Conservation (phyloP, 169 alveolate species). For the Plasmodium adleri region DNA sequence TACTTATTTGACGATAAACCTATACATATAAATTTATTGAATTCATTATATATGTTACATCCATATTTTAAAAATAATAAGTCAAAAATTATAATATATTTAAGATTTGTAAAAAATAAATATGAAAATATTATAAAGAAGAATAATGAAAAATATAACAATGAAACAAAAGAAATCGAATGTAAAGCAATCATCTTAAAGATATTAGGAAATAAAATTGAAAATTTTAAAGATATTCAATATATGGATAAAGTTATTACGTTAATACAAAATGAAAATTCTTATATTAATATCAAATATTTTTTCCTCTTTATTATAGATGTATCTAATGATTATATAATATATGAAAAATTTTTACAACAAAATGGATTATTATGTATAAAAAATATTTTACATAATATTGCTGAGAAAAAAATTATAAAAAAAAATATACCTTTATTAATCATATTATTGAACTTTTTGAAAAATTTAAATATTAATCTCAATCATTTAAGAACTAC, state of each 20-base stretch:
- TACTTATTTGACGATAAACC: slow-evolving; percentile 66
- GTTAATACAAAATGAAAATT: slow-evolving; percentile 44
- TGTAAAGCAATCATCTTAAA: slow-evolving; percentile 20
- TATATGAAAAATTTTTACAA: slow-evolving; percentile 26
- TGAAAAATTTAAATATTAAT: slow-evolving; percentile 51
- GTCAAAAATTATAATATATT: slow-evolving; percentile 40
- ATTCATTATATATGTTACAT: slow-evolving; percentile 25
- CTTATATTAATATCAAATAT: slow-evolving; percentile 28
- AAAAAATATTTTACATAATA: slow-evolving; percentile 43
- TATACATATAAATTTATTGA: slow-evolving; percentile 9
- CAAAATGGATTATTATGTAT: slow-evolving; percentile 37
- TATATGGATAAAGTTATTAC: slow-evolving; percentile 32
- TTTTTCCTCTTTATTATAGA: slow-evolving; percentile 22
- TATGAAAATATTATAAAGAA: slow-evolving; percentile 39
- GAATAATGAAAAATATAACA: slow-evolving; percentile 11
- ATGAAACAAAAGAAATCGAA: not conserved
- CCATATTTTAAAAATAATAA: slow-evolving; percentile 61
- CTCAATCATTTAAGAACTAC: slow-evolving; percentile 47
- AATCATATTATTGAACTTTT: slow-evolving; percentile 26
- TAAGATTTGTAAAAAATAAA: slow-evolving; percentile 43
- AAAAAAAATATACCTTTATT: slow-evolving; percentile 39
- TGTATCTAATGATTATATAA: not conserved
- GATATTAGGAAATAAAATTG: slow-evolving; percentile 9
- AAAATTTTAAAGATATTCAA: slow-evolving; percentile 33
- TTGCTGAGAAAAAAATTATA: slow-evolving; percentile 47